These are phyloP conservation scores for Amoeboaphelidium occidentale DNA, from an alignment of 371 early-diverging fungal species.

Conservation along the genomic window DNA sequence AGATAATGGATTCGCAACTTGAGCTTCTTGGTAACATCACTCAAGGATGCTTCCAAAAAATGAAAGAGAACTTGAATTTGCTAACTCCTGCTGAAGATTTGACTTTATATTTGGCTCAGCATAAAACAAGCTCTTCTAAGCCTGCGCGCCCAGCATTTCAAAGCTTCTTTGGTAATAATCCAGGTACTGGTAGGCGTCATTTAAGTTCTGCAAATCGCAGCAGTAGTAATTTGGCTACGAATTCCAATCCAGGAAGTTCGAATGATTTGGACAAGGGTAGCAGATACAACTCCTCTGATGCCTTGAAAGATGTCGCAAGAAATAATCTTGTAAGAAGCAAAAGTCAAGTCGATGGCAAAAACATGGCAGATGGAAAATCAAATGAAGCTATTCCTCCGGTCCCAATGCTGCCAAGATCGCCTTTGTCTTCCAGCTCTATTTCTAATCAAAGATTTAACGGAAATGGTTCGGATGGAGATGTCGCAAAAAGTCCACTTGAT, in stretches of 20 bases:
- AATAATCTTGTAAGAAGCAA: no score
- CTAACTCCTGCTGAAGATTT: not conserved
- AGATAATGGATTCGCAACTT: not conserved
- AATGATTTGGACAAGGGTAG: no score
- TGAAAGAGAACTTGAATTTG: not conserved
- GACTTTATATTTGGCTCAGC: not conserved
- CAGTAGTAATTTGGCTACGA: not conserved
- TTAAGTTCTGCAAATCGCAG: not conserved
- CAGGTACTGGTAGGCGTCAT: not conserved
- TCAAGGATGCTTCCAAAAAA: not conserved
- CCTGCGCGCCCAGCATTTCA: not conserved
- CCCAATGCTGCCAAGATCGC: no score
- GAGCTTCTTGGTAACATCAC: not conserved
- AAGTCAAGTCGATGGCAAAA: no score
- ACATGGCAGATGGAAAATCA: no score
- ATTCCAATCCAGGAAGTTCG: not conserved
- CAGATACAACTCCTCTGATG: no score
- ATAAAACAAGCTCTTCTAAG: not conserved
- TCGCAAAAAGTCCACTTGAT: no score
- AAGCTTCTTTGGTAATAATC: not conserved
- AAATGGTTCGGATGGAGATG: no score
- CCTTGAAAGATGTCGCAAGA: no score
- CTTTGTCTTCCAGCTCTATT: no score
- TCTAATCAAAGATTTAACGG: no score
- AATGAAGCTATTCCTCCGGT: no score